Conservation (phyloP, 306 rosid species). For the Ormosia emarginata region DNA sequence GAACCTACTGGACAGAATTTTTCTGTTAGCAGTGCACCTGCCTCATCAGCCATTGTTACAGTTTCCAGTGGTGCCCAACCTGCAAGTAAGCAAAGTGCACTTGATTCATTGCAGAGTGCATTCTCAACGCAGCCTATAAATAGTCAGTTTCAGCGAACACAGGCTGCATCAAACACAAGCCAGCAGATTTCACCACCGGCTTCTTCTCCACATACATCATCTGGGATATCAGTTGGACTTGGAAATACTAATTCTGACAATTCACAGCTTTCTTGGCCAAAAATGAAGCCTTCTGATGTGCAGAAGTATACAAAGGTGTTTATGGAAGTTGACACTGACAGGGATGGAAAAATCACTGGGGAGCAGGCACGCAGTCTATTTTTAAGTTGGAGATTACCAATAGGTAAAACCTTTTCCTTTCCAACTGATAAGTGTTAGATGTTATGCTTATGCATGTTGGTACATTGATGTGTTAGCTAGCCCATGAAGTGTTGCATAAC, state of each 20-base stretch:
- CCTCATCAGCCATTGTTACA: constrained; percentile 47
- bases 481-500: not conserved
- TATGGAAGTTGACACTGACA: constrained; percentile 85
- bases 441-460: constrained; percentile 3
- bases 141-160: constrained; percentile 53
- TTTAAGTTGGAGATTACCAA: constrained; percentile 95
- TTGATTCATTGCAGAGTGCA: constrained; percentile 68
- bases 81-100: constrained; percentile 46
- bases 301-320: constrained; percentile 88
- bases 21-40: constrained; percentile 45
- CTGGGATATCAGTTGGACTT: constrained; percentile 55
- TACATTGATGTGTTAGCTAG: constrained; percentile 9
- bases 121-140: constrained; percentile 51
- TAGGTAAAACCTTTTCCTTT: constrained; percentile 51
- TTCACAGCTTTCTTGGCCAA: constrained; percentile 80
- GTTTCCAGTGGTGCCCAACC: constrained; percentile 59
- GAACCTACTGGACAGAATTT: constrained; percentile 47
- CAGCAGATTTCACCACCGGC: constrained; percentile 55
- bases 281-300: constrained; percentile 91
- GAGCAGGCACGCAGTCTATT: constrained; percentile 94
- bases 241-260: constrained; percentile 56
- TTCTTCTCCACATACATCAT: constrained; percentile 50
- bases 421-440: constrained; percentile 7
- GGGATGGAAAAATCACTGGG: constrained; percentile 94
- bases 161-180: constrained; percentile 42